A percentile compares a stretch with the other conserved stretches of the same genome.
phyloP scores from a whole-genome alignment of 129 eudicot genomes.

The Lactuca saligna region DNA sequence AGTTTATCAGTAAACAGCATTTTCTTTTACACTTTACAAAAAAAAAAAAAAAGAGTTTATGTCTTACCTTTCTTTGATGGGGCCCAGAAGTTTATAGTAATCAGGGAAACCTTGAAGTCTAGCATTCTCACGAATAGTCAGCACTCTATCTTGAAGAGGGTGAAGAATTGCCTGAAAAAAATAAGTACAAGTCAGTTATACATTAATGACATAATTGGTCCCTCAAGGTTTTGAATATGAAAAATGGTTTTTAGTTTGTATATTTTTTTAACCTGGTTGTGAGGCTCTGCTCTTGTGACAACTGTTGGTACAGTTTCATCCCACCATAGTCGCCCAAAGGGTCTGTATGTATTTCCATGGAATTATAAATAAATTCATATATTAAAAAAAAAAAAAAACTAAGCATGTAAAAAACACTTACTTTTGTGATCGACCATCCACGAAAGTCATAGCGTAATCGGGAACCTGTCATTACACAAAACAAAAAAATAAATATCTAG shows the following conservation, averaged over 20 bases:
- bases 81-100: conserved; percentile 57
- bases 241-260: too few species aligned
- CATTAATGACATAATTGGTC: background rate
- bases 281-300: conserved; percentile 76
- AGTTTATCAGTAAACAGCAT: background rate
- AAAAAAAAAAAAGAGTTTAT: background rate
- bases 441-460: conserved; percentile 68
- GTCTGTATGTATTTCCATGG: conserved; percentile 38
- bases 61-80: conserved; percentile 61
- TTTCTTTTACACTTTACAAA: too few species aligned
- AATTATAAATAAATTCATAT: background rate
- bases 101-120: conserved; percentile 80
- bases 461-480: conserved; percentile 53
- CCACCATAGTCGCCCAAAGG: conserved; percentile 84
- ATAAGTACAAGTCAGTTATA: background rate
- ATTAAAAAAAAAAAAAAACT: background rate
- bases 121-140: conserved; percentile 66
- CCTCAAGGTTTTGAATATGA: background rate
- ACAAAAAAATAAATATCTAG: too few species aligned
- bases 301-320: conserved; percentile 81
- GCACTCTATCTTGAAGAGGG: conserved; percentile 53
- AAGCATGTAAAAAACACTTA: conserved; percentile 14
- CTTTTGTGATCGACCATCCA: conserved; percentile 67
- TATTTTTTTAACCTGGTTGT: conserved; percentile 47
- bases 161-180: conserved; percentile 45